Evolutionary conservation across 2,329 filamentous ascomycete species (phyloP), one percentile per base, ranked within the genome.

Genomic region (Celoporthe dispersa): DNA sequence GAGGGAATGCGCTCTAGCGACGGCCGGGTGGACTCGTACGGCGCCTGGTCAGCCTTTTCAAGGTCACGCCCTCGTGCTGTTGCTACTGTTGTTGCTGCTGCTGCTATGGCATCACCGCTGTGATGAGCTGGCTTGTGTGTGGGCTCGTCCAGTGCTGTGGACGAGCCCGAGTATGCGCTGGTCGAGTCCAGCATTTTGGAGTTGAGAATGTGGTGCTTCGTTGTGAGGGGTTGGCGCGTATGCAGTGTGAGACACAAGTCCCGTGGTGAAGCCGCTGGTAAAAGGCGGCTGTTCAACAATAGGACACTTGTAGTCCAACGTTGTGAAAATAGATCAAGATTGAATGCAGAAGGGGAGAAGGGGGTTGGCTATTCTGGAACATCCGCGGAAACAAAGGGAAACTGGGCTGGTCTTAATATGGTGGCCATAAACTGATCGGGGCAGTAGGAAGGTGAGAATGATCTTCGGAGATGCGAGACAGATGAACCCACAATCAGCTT

Each of bases 1-100:
- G 79, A 79, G 14, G 76, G 73, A 35, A 78, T 77, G 60, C 76
- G 76, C 55, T 76, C 73, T 51, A 78, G 69, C 7, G 75, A 76
- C 9, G 70, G 68, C 25, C 67, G 71, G 48, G 25, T 51, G 0
- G 60, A 64, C 22, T 61, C 19, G 28, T 70, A 71, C 1, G 70
- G 61, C 5, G 60, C 12, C 37, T 28, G 25, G 44, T 71, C 70
- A 41, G 48, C 64, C 59, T 71, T 60, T 14, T 53, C 67, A 31
- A 22, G 25, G 28, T 35, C 39, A 8, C 28, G n/a, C 25, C 31
- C 44, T n/a, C n/a, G n/a, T 25, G 28, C 16, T 4, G 28, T 19
- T 3, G 53, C 25, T 14, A 19, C 44, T 59, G n/a, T 22, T 55
- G 4, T 51, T 44, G 66, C 31, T 25, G 28, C 16, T 5, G 11